phyloP scores from a whole-genome alignment of 148 eudicot genomes.

The Cornus kousa region DNA sequence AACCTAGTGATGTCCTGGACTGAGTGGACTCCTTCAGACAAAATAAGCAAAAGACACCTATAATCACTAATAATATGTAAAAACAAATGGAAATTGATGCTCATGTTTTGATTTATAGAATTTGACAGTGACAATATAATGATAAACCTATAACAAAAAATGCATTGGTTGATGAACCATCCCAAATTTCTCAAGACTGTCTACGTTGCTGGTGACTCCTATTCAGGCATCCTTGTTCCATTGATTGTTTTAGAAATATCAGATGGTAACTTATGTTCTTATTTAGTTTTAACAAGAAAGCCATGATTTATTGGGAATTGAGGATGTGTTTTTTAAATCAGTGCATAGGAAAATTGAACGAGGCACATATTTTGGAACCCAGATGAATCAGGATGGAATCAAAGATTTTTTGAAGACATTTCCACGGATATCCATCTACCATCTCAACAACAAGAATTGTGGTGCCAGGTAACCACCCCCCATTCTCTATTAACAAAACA shows the following conservation, averaged over 20 bases:
- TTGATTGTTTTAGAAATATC: constrained; percentile 12
- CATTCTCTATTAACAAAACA: background rate
- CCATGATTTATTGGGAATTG: background rate
- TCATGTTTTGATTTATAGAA: background rate
- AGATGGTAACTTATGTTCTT: constrained; percentile 5
- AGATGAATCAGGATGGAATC: background rate
- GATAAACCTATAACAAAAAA: background rate
- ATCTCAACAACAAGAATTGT: background rate
- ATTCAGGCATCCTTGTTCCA: constrained; percentile 18
- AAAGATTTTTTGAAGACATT: background rate
- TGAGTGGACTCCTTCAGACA: too few species aligned
- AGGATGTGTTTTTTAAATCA: background rate
- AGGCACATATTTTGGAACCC: background rate
- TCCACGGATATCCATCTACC: background rate
- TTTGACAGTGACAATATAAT: background rate
- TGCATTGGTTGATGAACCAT: constrained; percentile 29
- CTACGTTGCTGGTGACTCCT: constrained; percentile 22
- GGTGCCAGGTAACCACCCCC: background rate
- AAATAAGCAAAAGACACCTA: background rate
- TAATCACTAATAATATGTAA: too few species aligned
- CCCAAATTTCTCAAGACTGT: constrained; percentile 23
- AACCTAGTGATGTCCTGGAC: too few species aligned
- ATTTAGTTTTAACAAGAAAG: background rate
- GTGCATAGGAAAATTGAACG: background rate
- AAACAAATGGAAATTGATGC: background rate